Evolutionary conservation across 1,284 basidiomycete genomes (phyloP).

Genomic region (Austroboletus niveus): DNA sequence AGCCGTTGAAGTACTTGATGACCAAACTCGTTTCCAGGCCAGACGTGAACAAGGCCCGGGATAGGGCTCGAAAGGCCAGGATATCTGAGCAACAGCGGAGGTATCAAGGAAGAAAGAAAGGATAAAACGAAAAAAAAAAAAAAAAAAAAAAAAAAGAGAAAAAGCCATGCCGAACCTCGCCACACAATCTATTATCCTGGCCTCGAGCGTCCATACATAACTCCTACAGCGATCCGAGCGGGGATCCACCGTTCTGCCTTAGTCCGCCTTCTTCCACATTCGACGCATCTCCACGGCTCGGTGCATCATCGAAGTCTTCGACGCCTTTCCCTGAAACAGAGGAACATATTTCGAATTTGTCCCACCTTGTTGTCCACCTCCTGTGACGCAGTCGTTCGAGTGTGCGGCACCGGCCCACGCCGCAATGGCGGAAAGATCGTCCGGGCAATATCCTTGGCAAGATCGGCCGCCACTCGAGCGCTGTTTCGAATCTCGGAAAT

Average conservation of each 20-base stretch:
- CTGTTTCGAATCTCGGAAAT: too few relatives aligned
- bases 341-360: background rate
- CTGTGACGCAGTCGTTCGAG: background rate
- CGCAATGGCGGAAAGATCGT: too few relatives aligned
- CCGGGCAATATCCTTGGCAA: too few relatives aligned
- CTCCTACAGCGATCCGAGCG: background rate
- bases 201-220: too few relatives aligned
- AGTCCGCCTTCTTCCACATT: background rate
- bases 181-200: background rate
- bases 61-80: background rate
- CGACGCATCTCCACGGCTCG: background rate
- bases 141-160: background rate
- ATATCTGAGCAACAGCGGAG: background rate
- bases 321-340: background rate
- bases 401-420: too few relatives aligned
- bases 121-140: background rate
- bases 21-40: background rate
- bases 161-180: background rate
- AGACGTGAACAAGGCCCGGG: too few relatives aligned
- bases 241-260: background rate
- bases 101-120: background rate
- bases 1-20: background rate
- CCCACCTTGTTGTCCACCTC: background rate
- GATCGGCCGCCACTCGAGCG: too few relatives aligned
- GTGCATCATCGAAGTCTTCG: background rate